Base-by-base conservation (phyloP, 805 yeast species). In the Grigorovia transvaalensis region DNA sequence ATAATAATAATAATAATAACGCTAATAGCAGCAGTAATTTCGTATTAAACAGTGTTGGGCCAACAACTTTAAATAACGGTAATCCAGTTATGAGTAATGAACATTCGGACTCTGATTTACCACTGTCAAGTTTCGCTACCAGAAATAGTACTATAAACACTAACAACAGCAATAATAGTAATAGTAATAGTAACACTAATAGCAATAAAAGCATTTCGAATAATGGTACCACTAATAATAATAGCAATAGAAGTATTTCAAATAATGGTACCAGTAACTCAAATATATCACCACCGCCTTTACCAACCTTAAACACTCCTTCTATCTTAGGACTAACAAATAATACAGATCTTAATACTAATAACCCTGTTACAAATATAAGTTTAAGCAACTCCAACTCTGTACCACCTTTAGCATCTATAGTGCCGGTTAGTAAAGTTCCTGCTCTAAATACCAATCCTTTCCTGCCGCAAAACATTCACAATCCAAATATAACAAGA, bases 81-180 rank as follows among this genome's bases (percentile, higher is more conserved):
- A n/a, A 30, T n/a, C 7, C 43, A 29, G 33, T 9, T 19, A 40
- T 17, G 19, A 19, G 40, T 12, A 19, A n/a, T 33, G 38, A 17
- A 12, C 18, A 20, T 11, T 19, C 23, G 12, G 56, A 54, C n/a
- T 51, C 53, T n/a, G 54, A 54, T 49, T 41, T 46, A 29, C 57
- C 57, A 23, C 49, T 54, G 35, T 49, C 57, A 15, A 41, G 29
- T 15, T 49, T 44, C 20, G 38, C 27, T 12, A 27, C 47, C 35
- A 45, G 44, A 41, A 27, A 41, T 17, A 20, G 35, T 6, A 40
- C 44, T 12, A 27, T 20, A 15, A 40, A n/a, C 7, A 5, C 15
- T 15, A 46, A 46, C 17, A 19, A 38, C 17, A 38, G 42, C 17
- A 38, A 38, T 38, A 38, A 38, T 38, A 38, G 8, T 38, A 38